A percentile compares a stretch with the other conserved stretches of the same genome.
These are phyloP conservation scores for Lentinula lateritia DNA, from an alignment of 768 basidiomycete species.

Conservation along the genomic window DNA sequence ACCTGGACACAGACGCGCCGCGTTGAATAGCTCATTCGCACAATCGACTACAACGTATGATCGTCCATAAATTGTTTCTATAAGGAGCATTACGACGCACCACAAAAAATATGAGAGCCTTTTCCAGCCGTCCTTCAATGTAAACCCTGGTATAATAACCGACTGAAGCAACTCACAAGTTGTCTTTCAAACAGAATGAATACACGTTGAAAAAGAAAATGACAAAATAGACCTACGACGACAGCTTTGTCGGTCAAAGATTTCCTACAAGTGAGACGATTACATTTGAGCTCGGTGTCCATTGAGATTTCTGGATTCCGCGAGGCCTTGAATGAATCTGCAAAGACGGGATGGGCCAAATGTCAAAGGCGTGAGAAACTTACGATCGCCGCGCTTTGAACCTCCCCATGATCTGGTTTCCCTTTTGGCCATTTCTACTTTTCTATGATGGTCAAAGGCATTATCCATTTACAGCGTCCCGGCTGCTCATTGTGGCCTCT, in stretches of 20 bases:
- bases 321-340: neutral
- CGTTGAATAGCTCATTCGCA: conserved; percentile 78
- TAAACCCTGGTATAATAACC: conserved; percentile 1
- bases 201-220: neutral
- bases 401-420: no score
- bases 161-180: conserved; percentile 35
- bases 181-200: conserved; percentile 29
- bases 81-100: conserved; percentile 27
- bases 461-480: neutral
- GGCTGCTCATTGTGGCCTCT: neutral
- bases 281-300: conserved; percentile 77
- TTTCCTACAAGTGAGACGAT: conserved; percentile 70
- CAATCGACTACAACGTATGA: conserved; percentile 60
- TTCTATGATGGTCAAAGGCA: neutral
- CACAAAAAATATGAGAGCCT: conserved; percentile 88
- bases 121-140: conserved; percentile 7
- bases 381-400: neutral
- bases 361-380: neutral
- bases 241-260: conserved; percentile 73
- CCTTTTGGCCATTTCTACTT: neutral
- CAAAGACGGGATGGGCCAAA: no score
- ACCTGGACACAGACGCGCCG: conserved; percentile 78
- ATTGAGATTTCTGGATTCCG: conserved; percentile 25
- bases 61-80: neutral
- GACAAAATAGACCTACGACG: conserved; percentile 51